These are phyloP conservation scores for Aureobasidium melanogenum DNA, from an alignment of 2,329 filamentous ascomycete genomes.

Conservation along the genomic window DNA sequence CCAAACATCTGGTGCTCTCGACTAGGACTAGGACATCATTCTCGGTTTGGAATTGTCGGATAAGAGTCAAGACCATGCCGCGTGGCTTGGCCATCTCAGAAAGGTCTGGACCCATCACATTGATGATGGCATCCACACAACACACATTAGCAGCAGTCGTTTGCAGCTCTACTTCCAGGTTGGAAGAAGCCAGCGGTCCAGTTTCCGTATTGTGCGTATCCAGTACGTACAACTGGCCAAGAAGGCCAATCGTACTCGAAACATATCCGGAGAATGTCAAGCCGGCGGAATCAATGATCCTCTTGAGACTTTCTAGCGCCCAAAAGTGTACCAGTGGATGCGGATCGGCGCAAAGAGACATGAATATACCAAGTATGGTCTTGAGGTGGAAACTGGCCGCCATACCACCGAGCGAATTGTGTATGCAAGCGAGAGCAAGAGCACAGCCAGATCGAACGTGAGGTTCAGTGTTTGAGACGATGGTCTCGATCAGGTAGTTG, in stretches of 20 bases:
- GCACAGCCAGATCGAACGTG: slow-evolving; percentile 90
- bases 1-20: slow-evolving; percentile 72
- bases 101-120: slow-evolving; percentile 88
- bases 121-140: slow-evolving; percentile 91
- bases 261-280: slow-evolving; percentile 88
- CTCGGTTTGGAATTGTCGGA: slow-evolving; percentile 65
- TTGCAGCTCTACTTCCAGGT: slow-evolving; percentile 76
- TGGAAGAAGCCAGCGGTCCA: slow-evolving; percentile 71
- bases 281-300: slow-evolving; percentile 84
- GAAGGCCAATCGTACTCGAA: slow-evolving; percentile 81
- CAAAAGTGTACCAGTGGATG: slow-evolving; percentile 94
- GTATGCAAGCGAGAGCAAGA: slow-evolving; percentile 84
- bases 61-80: slow-evolving; percentile 80
- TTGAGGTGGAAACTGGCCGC: slow-evolving; percentile 93
- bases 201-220: slow-evolving; percentile 88
- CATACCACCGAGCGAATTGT: slow-evolving; percentile 94
- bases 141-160: slow-evolving; percentile 76
- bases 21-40: slow-evolving; percentile 66
- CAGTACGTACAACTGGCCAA: slow-evolving; percentile 83
- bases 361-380: slow-evolving; percentile 94
- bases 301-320: slow-evolving; percentile 80
- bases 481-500: slow-evolving; percentile 85
- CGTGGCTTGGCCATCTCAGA: slow-evolving; percentile 89
- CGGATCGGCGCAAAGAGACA: slow-evolving; percentile 92
- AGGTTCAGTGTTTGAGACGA: slow-evolving; percentile 87